phyloP scores from a whole-genome alignment of 73 alveolate genomes.

The Paraurostyla sp. region DNA sequence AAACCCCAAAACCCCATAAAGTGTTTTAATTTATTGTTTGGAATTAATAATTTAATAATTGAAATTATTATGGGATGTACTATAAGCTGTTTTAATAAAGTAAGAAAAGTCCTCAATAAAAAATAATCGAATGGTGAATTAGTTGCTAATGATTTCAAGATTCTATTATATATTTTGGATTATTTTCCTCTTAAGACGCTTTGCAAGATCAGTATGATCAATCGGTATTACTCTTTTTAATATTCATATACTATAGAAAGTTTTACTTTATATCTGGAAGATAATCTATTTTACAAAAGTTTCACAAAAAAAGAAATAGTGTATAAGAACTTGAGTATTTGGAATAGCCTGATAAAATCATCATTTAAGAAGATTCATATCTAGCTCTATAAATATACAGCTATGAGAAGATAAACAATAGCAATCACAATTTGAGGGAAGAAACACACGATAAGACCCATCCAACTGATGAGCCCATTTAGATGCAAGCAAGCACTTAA shows the following conservation, averaged over 20 bases:
- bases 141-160: not conserved
- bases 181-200: not conserved
- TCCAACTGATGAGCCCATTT: not conserved
- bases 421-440: not conserved
- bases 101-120: not conserved
- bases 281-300: not conserved
- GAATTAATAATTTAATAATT: no score
- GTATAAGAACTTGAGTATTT: not conserved
- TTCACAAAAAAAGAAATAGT: not conserved
- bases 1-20: no score
- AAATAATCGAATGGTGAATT: not conserved
- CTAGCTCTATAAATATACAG: not conserved
- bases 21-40: no score
- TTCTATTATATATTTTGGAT: not conserved
- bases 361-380: not conserved
- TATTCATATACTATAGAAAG: not conserved
- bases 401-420: not conserved
- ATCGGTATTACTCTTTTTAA: not conserved
- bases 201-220: not conserved
- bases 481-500: not conserved
- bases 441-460: not conserved
- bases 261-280: not conserved
- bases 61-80: not conserved
- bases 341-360: not conserved
- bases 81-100: not conserved